These are phyloP conservation scores for Grosmannia penicillata DNA, from an alignment of 2,329 filamentous ascomycete genomes.

Conservation along the genomic window DNA sequence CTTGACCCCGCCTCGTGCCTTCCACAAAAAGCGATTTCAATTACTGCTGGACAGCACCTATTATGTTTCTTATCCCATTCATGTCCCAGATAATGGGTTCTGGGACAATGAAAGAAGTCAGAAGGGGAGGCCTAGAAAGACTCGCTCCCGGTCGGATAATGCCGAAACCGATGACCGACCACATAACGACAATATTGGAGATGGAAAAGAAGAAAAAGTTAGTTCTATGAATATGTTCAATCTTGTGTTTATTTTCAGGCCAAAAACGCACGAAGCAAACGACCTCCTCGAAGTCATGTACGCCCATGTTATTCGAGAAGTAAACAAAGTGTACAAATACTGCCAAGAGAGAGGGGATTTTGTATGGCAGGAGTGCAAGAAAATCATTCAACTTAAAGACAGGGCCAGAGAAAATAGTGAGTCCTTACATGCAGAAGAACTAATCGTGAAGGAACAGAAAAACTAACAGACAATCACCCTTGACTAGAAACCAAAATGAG, in stretches of 20 bases:
- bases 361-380: conserved; percentile 80
- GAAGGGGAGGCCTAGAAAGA: conserved; percentile 14
- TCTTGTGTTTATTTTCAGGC: conserved; percentile 80
- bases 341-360: conserved; percentile 84
- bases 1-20: conserved; percentile 58
- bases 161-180: conserved; percentile 10
- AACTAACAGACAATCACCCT: too few species aligned
- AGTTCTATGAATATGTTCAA: conserved; percentile 94
- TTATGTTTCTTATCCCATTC: conserved; percentile 72
- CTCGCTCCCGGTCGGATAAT: conserved; percentile 9
- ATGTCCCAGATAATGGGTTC: conserved; percentile 61
- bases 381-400: conserved; percentile 67
- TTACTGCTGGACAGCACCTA: conserved; percentile 65
- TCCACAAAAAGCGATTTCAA: conserved; percentile 73
- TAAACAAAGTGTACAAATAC: conserved; percentile 84
- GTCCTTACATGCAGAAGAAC: conserved; percentile 14
- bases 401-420: conserved; percentile 57
- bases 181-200: conserved; percentile 14
- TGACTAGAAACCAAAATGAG: conserved; percentile 44
- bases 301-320: conserved; percentile 77
- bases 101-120: conserved; percentile 45
- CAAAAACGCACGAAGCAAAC: conserved; percentile 63
- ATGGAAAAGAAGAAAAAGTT: conserved; percentile 43
- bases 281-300: conserved; percentile 64
- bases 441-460: too few species aligned